Evolutionary conservation across 2,329 filamentous ascomycete species (phyloP).

Genomic region (Penicillium oxalicum): DNA sequence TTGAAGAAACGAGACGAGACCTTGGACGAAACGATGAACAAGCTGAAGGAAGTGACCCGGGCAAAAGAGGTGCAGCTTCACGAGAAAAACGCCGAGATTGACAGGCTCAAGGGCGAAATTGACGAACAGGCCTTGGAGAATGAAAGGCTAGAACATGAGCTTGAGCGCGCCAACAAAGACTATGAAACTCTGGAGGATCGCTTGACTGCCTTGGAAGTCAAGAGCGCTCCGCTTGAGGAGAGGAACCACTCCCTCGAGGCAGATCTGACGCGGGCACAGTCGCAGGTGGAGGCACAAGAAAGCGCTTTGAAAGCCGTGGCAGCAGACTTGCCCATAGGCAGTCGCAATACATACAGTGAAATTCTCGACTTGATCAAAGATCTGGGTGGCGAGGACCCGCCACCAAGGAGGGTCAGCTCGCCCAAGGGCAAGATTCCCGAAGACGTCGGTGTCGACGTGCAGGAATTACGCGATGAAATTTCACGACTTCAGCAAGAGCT

Average conservation of each 20-base stretch:
- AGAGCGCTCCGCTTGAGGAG: conserved; percentile 33
- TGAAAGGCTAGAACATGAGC: conserved; percentile 30
- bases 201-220: conserved; percentile 30
- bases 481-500: conserved; percentile 26
- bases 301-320: conserved; percentile 35
- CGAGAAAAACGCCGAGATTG: conserved; percentile 34
- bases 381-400: conserved; percentile 21
- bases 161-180: conserved; percentile 29
- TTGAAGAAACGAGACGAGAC: conserved; percentile 30
- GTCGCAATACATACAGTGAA: conserved; percentile 34
- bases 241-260: conserved; percentile 34
- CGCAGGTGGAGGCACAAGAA: conserved; percentile 33
- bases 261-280: conserved; percentile 30
- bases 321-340: conserved; percentile 29
- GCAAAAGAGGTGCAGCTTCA: conserved; percentile 31
- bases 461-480: conserved; percentile 26
- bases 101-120: conserved; percentile 31
- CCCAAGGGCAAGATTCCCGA: conserved; percentile 15
- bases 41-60: conserved; percentile 28
- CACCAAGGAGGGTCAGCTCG: conserved; percentile 9
- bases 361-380: conserved; percentile 37
- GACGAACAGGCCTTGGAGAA: conserved; percentile 32
- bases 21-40: conserved; percentile 29
- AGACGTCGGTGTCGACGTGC: conserved; percentile 13
- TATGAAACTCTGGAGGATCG: conserved; percentile 31